Evolutionary conservation across 306 rosid genomes (phyloP), one percentile per base, ranked within the genome.

Genomic region (Vachellia pachyceras): DNA sequence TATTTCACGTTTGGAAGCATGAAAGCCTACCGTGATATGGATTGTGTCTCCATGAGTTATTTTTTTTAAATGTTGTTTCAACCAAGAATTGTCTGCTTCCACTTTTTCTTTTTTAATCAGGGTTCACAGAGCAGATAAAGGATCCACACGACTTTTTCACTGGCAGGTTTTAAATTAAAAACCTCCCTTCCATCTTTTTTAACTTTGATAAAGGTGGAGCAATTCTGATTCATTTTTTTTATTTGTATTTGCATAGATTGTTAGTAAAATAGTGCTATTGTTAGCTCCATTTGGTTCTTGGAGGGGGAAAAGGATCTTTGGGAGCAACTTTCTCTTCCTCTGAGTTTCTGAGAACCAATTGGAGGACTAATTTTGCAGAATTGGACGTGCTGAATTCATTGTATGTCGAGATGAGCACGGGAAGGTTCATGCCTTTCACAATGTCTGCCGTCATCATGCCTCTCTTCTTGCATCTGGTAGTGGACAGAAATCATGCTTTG

Each of bases 371-470:
- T 60, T 46, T 79, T 79, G 84, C 90, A 92, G 98, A 79, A 81
- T 95, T 68, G 97, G 97, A 47, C 87, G 78, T 54, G 86, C 89
- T 35, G 98, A 92, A 86, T 95, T 88, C 82, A 90, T 95, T 76
- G 95, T 92, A 40, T 91, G 97, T 76, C 84, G 87, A 79, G 98
- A 91, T 73, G 92, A 85, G 42, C 49, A 68, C 52, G 94, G 90
- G 39, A 87, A 83, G 73, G 35, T 91, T 74, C 89, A 75, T 1
- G 97, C 94, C 72, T 95, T 95, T 83, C 97, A 95, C 87, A 95
- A 95, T 71, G 97, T 95, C 5, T 95, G 98, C 68, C 94, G 93
- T 10, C 98, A 95, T 88, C 98, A 91, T 33, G 97, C 97, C 18
- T 90, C 94, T 40, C 80, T 95, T 65, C 79, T 95, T 83, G 97